phyloP scores from a whole-genome alignment of 2,329 filamentous ascomycete genomes.

The Verruconis gallopava region DNA sequence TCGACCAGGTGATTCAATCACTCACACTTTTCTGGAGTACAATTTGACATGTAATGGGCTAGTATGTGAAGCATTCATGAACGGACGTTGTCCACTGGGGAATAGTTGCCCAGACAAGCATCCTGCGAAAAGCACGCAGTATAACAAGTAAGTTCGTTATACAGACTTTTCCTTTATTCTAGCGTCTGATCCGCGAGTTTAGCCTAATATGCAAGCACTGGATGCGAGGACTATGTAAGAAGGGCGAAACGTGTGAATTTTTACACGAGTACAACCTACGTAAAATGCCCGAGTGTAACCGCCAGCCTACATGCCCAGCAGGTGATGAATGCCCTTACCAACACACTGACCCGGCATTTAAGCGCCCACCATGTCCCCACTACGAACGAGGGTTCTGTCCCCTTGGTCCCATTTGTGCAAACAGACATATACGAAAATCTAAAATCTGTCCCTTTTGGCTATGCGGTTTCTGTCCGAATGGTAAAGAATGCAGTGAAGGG shows the following conservation, averaged over 20 bases:
- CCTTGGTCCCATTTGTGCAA: constrained; percentile 72
- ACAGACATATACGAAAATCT: constrained; percentile 69
- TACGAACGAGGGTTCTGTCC: constrained; percentile 94
- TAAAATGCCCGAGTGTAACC: constrained; percentile 95
- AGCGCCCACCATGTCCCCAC: constrained; percentile 51
- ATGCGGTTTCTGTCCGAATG: constrained; percentile 89
- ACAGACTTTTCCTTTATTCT: background rate
- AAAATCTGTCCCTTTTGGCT: constrained; percentile 75
- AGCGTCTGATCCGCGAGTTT: constrained; percentile 8
- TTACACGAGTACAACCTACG: constrained; percentile 97
- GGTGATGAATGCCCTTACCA: constrained; percentile 93
- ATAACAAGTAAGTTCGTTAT: constrained; percentile 43
- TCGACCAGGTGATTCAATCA: constrained; percentile 39
- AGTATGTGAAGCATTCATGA: constrained; percentile 72
- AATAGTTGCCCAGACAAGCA: constrained; percentile 79
- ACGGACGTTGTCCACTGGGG: constrained; percentile 78
- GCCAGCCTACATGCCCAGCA: constrained; percentile 90
- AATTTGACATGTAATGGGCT: too few species aligned
- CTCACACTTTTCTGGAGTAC: too few species aligned
- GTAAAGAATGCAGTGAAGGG: constrained; percentile 59
- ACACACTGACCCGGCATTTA: constrained; percentile 72
- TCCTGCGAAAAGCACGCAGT: constrained; percentile 31
- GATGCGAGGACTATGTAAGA: constrained; percentile 93
- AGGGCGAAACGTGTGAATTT: constrained; percentile 93
- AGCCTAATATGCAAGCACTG: constrained; percentile 96